Base-by-base conservation (phyloP, 2,329 filamentous ascomycete genomes). In the Blastomyces emzantsi region DNA sequence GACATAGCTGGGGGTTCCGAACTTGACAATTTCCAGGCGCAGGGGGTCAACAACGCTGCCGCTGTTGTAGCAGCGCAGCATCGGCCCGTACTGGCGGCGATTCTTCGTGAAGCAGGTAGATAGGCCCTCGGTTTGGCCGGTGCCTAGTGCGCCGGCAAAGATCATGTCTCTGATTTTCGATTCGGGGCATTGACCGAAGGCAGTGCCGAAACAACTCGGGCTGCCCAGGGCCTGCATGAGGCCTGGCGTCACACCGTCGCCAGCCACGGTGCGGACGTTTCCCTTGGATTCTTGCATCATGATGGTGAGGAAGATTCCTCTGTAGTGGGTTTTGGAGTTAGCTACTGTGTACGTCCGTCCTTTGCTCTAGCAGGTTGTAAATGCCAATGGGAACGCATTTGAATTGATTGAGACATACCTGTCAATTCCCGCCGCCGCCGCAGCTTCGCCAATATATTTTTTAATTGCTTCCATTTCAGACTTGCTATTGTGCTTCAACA, bases 281-380 rank as follows among this genome's bases (percentile, higher is more conserved):
- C 62, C 62, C 0, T 2, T 43, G 28, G 62, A 63, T 52, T 63
- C 62, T 45, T 63, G 55, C 41, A 63, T 59, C 28, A 63, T 63
- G 11, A 60, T 28, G 8, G 55, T 9, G n/a, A 63, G 55, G 22
- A 63, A n/a, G 15, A 60, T n/a, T 11, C 30, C 45, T 22, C 62
- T 63, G 41, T n/a, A 11, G 1, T 36, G 33, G 33, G 22, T n/a
- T n/a, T 15, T 15, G 5, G 30, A 25, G 19, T 60, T 60, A 60
- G 47, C 17, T 30, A 33, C 5, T 2, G 30, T n/a, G 9, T 28
- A 8, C 9, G 33, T 36, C 33, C 33, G 33, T 36, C 36, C 22
- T 9, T 54, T 54, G 51, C 25, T 4, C 36, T 52, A 2, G 28
- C 11, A 45, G 56, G 36, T 11, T 15, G 19, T n/a, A 6, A 28